These are phyloP conservation scores for Kodamaea neixiangensis DNA, from an alignment of 805 yeast species.

Conservation along the genomic window DNA sequence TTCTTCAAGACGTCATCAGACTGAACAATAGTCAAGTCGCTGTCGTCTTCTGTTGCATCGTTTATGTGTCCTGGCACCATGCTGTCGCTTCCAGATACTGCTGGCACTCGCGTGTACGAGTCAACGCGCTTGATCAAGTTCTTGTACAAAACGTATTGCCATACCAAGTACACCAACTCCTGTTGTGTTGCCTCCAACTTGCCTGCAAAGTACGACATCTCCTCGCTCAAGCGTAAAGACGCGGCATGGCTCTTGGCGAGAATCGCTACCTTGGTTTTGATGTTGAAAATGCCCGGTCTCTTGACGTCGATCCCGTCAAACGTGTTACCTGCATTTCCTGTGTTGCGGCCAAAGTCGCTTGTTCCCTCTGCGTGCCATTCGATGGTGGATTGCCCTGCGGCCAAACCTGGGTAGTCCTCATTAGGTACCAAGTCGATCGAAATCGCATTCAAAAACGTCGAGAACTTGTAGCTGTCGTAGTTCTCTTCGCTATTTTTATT, in stretches of 20 bases:
- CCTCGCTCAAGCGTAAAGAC: constrained; percentile 62
- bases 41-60: constrained; percentile 30
- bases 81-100: constrained; percentile 27
- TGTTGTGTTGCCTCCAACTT: constrained; percentile 79
- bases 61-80: constrained; percentile 21
- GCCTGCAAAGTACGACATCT: constrained; percentile 70
- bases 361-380: constrained; percentile 85
- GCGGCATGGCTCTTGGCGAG: constrained; percentile 60
- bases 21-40: constrained; percentile 36
- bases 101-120: constrained; percentile 36
- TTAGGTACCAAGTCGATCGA: constrained; percentile 69
- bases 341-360: constrained; percentile 8
- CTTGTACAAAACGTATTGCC: constrained; percentile 77
- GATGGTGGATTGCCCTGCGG: constrained; percentile 47
- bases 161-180: constrained; percentile 73
- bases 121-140: constrained; percentile 46
- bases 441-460: constrained; percentile 78
- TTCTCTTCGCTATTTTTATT: constrained; percentile 31
- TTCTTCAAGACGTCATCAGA: constrained; percentile 48
- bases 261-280: constrained; percentile 71
- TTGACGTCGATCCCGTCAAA: constrained; percentile 91
- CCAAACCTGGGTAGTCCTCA: constrained; percentile 36
- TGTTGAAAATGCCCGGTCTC: constrained; percentile 61
- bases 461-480: constrained; percentile 52
- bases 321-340: constrained; percentile 16